Conservation (phyloP, 305 asterid species). For the Withania somnifera region DNA sequence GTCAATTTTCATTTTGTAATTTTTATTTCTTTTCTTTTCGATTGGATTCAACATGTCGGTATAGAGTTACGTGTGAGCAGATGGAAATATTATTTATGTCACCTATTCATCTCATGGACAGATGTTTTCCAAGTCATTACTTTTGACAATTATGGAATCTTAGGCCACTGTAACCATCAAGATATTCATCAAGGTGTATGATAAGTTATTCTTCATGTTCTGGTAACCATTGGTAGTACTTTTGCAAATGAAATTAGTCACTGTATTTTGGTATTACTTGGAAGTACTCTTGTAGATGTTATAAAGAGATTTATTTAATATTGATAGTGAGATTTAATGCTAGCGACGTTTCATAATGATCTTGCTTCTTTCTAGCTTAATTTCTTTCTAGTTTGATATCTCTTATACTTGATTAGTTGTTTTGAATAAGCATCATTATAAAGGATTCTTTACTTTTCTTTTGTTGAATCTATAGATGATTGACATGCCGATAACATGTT, state of each 20-base stretch:
- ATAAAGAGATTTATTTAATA: not conserved
- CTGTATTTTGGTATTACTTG: not conserved
- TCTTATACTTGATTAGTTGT: not conserved
- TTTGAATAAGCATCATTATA: not conserved
- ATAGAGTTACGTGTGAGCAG: not conserved
- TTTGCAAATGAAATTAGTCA: not conserved
- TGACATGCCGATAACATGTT: not conserved
- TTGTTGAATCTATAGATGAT: not conserved
- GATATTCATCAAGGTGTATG: slow-evolving; percentile 75
- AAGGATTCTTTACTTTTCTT: not conserved
- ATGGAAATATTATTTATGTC: not conserved
- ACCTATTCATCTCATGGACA: not conserved
- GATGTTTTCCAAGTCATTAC: slow-evolving; percentile 49
- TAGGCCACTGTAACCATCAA: slow-evolving; percentile 89
- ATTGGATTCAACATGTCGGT: not conserved
- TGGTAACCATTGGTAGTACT: not conserved
- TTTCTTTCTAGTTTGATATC: not conserved
- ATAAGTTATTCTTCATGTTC: slow-evolving; percentile 27
- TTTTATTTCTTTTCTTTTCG: not conserved
- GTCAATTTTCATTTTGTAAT: not conserved
- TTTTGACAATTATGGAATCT: slow-evolving; percentile 74
- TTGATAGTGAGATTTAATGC: not conserved
- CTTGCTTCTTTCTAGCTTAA: too few relatives aligned
- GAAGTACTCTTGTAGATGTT: not conserved
- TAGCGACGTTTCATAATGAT: not conserved